A percentile compares a stretch with the other conserved stretches of the same genome.
These are phyloP conservation scores for Aphanoascus verrucosus DNA, from an alignment of 2,329 filamentous ascomycete genomes.

Conservation along the genomic window DNA sequence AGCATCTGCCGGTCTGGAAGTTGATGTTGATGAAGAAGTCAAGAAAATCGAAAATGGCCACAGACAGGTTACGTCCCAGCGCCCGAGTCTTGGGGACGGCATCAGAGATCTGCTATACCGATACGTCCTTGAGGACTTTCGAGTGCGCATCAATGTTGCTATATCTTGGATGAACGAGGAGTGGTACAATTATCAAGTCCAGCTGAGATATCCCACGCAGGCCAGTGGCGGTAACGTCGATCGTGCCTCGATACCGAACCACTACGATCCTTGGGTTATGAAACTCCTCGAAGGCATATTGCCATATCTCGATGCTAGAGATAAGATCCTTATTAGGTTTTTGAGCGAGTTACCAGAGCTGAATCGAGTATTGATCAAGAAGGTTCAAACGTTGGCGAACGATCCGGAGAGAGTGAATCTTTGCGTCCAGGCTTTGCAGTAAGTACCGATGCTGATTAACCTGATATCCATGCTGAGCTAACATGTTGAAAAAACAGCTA, in stretches of 20 bases:
- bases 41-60: conserved; percentile 25
- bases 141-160: conserved; percentile 75
- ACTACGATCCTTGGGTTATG: conserved; percentile 71
- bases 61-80: conserved; percentile 15
- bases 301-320: conserved; percentile 80
- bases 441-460: conserved; percentile 20
- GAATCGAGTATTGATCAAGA: conserved; percentile 57
- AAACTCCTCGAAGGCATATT: conserved; percentile 80
- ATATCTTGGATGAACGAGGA: conserved; percentile 94
- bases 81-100: conserved; percentile 42
- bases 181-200: conserved; percentile 82
- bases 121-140: conserved; percentile 87
- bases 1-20: conserved; percentile 58
- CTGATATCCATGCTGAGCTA: neutral
- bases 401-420: conserved; percentile 54
- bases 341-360: conserved; percentile 82
- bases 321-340: conserved; percentile 83
- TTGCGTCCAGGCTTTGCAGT: conserved; percentile 48
- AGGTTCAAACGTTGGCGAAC: conserved; percentile 54
- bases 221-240: conserved; percentile 37
- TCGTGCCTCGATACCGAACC: conserved; percentile 36
- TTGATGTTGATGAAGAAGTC: conserved; percentile 19
- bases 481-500: conserved; percentile 31
- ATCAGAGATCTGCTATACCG: conserved; percentile 73
- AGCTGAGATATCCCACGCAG: conserved; percentile 36